Base-by-base conservation (phyloP, 2,329 filamentous ascomycete species). In the Penicillium sp. region DNA sequence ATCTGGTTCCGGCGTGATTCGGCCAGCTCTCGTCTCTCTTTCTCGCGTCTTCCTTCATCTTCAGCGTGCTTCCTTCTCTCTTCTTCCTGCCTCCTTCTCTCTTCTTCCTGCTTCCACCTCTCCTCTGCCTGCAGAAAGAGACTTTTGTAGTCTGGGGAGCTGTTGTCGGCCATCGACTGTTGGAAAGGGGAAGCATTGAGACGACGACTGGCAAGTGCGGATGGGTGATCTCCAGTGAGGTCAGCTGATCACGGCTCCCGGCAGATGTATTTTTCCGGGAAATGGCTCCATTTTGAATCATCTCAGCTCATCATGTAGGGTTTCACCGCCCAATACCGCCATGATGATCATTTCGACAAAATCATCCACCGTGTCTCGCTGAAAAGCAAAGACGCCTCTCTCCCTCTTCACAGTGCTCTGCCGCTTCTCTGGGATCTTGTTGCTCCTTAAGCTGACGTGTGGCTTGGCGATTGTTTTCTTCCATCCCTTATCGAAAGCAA, bases 161-260 rank as follows among this genome's bases (percentile, higher is more conserved):
- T 64, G 58, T 60, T 56, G 49, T 57, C 49, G 56, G 57, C 47
- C 55, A 64, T 60, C 58, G 62, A 56, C 38, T 53, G 33, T 40
- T 45, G 33, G n/a, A n/a, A n/a, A 53, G 50, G 50, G 33, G 38
- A 33, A n/a, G n/a, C 50, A 33, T 53, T 13, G 50, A 38, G 50
- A 38, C 50, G 24, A 38, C 50, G 50, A 53, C 50, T 10, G 4
- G 30, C n/a, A n/a, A n/a, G n/a, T n/a, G n/a, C n/a, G n/a, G n/a
- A n/a, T n/a, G n/a, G n/a, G n/a, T n/a, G n/a, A n/a, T 53, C 30
- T 38, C 38, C 19, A 33, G 33, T 51, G 26, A 10, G 50, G 50
- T 53, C 33, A 53, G 50, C 50, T 38, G 50, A 53, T 53, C 50
- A 53, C 30, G 33, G 50, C 38, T 35, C 38, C 50, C 50, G 50